Base-by-base conservation (phyloP, 768 basidiomycete genomes). In the Candolleomyces aberdarensis region DNA sequence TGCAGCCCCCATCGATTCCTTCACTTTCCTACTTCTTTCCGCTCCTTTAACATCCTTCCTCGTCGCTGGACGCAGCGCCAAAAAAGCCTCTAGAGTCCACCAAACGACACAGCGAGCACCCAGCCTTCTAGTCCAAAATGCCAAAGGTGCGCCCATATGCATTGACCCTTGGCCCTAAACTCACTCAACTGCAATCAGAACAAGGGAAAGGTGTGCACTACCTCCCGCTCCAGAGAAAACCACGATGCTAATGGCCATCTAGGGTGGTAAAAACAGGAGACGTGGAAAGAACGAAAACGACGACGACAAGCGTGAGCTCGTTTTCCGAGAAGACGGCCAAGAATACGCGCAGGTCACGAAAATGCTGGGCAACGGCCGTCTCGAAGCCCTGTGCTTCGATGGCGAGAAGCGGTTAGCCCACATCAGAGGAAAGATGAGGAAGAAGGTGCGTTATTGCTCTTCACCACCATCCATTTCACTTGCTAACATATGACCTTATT, bases 221-320 rank as follows among this genome's bases (percentile, higher is more conserved):
- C 36, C n/a, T 31, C 13, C 22, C 36, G 11, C 11, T 22, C 48
- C 43, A 15, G 2, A 52, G 10, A 19, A 56, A 59, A 56, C 17
- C 29, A 55, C 55, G 46, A 53, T 57, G 32, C 47, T 39, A 9
- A 39, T 32, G 43, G 36, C 43, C 44, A 44, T 56, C 15, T 51
- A 99, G 96, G 96, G 96, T 74, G 97, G 96, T 64, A 98, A 99
- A 84, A 99, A 98, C 80, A 86, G 96, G 78, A 85, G 97, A 85
- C 85, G 97, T 79, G 97, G 97, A 83, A 99, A 99, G 86, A 98
- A 98, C 78, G 96, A 99, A 81, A 97, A 96, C 78, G 97, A 98
- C 59, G 92, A 93, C 68, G 93, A 97, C 80, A 98, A 98, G 83
- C 91, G 97, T 68, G 97, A 99, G 75, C 85, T 98, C 59, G 95